Percentiles rank a stretch among this genome's conserved stretches.
Evolutionary conservation across 305 asterid species (phyloP).

Genomic region (Fraxinus nigra): DNA sequence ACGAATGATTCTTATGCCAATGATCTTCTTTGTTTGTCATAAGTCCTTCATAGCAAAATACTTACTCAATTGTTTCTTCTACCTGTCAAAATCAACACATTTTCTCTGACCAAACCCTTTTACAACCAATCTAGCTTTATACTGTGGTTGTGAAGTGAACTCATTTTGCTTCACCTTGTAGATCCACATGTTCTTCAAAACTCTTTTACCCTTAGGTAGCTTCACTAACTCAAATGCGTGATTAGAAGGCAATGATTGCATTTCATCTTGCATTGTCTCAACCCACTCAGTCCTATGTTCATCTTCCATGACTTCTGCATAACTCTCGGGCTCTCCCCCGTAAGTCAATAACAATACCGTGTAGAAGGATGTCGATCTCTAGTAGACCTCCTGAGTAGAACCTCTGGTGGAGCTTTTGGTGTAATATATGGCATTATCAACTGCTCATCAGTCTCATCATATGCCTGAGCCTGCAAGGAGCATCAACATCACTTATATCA

Average conservation of each 20-base stretch:
- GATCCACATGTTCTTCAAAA: background rate
- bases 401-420: background rate
- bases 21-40: background rate
- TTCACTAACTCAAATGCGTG: too few relatives aligned
- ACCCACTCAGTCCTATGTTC: background rate
- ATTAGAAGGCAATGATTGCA: too few relatives aligned
- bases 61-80: too few relatives aligned
- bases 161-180: too few relatives aligned
- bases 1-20: background rate
- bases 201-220: background rate
- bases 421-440: too few relatives aligned
- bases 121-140: too few relatives aligned
- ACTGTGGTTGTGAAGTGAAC: background rate
- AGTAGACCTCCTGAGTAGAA: background rate
- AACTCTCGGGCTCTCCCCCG: background rate
- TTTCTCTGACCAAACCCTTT: too few relatives aligned
- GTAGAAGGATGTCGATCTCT: background rate
- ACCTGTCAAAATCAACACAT: background rate
- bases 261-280: background rate
- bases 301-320: background rate
- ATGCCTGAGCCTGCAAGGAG: background rate
- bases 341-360: too few relatives aligned
- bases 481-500: too few relatives aligned
- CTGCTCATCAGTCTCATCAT: background rate
- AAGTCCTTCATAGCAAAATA: background rate